Evolutionary conservation across 1,284 basidiomycete genomes (phyloP), one percentile per base, ranked within the genome.

Genomic region (Anthracocystis walkeri): DNA sequence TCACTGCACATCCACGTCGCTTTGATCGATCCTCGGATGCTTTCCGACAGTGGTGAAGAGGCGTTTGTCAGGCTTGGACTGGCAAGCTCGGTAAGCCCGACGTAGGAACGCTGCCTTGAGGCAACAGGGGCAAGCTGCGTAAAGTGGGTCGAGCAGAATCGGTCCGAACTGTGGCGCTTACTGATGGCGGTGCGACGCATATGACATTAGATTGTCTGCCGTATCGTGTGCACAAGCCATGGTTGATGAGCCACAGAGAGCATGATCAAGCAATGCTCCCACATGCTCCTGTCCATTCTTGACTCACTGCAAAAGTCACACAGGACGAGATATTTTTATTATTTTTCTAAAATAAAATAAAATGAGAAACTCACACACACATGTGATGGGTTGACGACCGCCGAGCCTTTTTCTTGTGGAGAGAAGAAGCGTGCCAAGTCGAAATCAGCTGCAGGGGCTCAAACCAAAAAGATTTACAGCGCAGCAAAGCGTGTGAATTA

Each of bases 391-490:
- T 33, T 12, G 31, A 20, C 14, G n/a, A 41, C 3, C 14, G 14
- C 5, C 40, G 16, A 18, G 21, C 18, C 25, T n/a, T n/a, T n/a
- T n/a, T n/a, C n/a, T 29, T 29, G 46, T 48, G 46, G 46, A 48
- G 46, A 48, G 25, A n/a, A 48, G 29, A 31, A 33, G 27, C 7
- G 29, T 16, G 48, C 48, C 33, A 33, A 33, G 33, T 12, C 7
- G 11, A 33, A 33, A 12, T 27, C 14, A 29, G 48, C 48, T 50
- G 48, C 48, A 50, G 48, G 48, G 48, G 48, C 48, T 50, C 20
- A 20, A 33, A 12, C 8, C 18, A 18, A 20, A 38, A 38, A 38
- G 35, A 38, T 38, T 38, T 12, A 38, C 35, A 38, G 35, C 35
- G 35, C 35, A 38, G 35, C 35, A 38, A 38, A 38, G 33, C 33